Percentiles rank a stretch among this genome's conserved stretches.
Evolutionary conservation across 2,329 filamentous ascomycete genomes (phyloP).

Genomic region (Claviceps arundinis): DNA sequence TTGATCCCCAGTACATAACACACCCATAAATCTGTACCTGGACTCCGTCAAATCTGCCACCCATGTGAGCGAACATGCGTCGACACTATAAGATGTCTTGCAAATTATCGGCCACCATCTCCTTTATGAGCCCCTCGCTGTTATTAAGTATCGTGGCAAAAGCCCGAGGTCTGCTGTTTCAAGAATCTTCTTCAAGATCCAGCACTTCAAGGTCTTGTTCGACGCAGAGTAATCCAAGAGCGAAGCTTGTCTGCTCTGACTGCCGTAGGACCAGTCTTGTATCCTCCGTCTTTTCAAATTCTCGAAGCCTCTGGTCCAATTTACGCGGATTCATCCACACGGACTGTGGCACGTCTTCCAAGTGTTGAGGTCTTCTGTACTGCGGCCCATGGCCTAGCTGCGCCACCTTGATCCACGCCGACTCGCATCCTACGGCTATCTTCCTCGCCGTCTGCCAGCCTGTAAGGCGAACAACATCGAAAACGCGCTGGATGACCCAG

Average conservation of each 20-base stretch:
- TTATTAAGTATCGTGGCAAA: not conserved
- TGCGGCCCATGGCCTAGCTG: constrained; percentile 62
- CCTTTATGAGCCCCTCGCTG: not conserved
- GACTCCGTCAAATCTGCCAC: not conserved
- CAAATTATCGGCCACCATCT: not conserved
- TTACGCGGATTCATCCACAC: constrained; percentile 38
- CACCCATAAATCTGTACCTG: no score
- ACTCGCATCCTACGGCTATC: constrained; percentile 75
- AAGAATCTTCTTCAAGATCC: constrained; percentile 34
- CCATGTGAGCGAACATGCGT: not conserved
- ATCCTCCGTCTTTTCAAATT: constrained; percentile 29
- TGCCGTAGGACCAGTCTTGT: constrained; percentile 44
- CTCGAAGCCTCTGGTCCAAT: constrained; percentile 37
- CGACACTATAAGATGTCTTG: not conserved
- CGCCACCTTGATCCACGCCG: constrained; percentile 65
- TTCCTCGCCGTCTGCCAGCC: constrained; percentile 77
- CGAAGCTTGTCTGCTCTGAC: constrained; percentile 55
- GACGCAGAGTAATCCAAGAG: constrained; percentile 64
- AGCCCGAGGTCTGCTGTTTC: not conserved
- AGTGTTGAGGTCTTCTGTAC: constrained; percentile 41
- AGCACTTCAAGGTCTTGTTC: constrained; percentile 60
- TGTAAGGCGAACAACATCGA: constrained; percentile 64
- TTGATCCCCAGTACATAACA: not conserved
- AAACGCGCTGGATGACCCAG: constrained; percentile 63
- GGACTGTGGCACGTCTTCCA: constrained; percentile 21